Conservation (phyloP, 352 stramenopile genomes). For the Peronospora farinosa region DNA sequence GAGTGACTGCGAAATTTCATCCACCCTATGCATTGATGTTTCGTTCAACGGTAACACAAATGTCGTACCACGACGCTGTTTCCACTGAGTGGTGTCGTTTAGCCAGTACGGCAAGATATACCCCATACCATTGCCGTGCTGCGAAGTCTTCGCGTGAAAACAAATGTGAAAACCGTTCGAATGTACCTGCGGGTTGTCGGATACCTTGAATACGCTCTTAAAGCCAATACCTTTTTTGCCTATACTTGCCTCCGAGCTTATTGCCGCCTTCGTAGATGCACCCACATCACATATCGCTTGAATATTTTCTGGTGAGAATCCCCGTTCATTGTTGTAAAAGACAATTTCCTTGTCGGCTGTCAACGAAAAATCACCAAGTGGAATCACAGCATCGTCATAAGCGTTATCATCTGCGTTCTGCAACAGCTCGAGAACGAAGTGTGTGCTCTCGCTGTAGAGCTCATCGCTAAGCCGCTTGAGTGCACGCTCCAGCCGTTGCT, state of each 20-base stretch:
- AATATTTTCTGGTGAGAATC: conserved; percentile 72
- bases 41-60: conserved; percentile 74
- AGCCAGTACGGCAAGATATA: conserved; percentile 84
- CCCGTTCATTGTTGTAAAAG: conserved; percentile 82
- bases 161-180: conserved; percentile 84
- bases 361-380: conserved; percentile 57
- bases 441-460: conserved; percentile 81
- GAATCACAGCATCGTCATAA: conserved; percentile 40
- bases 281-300: conserved; percentile 84
- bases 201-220: conserved; percentile 89
- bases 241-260: conserved; percentile 51
- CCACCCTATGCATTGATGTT: conserved; percentile 32
- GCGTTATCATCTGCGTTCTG: conserved; percentile 86
- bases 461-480: conserved; percentile 84
- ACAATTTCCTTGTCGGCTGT: conserved; percentile 44
- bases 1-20: conserved; percentile 60
- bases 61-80: conserved; percentile 42
- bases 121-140: conserved; percentile 44
- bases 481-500: conserved; percentile 70
- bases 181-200: conserved; percentile 74
- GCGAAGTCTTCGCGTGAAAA: conserved; percentile 56
- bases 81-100: conserved; percentile 38
- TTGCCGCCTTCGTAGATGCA: conserved; percentile 63
- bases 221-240: conserved; percentile 88
- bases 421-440: conserved; percentile 85